Percentiles rank a stretch among this genome's conserved stretches.
phyloP scores from a whole-genome alignment of 2,329 filamentous ascomycete genomes.

The Exophiala phaeomuriformis region DNA sequence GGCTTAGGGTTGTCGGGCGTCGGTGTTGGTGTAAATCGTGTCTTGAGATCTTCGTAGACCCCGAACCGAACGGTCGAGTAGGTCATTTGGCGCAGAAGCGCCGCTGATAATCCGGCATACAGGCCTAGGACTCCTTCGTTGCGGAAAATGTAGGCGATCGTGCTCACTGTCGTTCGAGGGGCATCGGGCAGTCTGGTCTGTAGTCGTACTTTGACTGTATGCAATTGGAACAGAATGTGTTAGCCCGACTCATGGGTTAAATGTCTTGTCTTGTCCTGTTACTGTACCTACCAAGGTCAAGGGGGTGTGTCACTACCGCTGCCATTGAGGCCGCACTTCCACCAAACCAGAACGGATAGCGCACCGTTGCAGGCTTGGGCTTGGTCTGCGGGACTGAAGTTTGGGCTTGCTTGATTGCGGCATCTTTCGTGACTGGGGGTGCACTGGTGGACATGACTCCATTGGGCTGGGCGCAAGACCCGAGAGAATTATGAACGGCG shows the following conservation, averaged over 20 bases:
- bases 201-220: slow-evolving; percentile 66
- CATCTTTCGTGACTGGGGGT: slow-evolving; percentile 7
- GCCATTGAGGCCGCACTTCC: slow-evolving; percentile 90
- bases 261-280: too few relatives aligned
- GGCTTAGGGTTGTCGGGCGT: slow-evolving; percentile 35
- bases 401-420: slow-evolving; percentile 18
- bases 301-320: slow-evolving; percentile 82
- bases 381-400: slow-evolving; percentile 21
- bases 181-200: slow-evolving; percentile 73
- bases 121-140: slow-evolving; percentile 70
- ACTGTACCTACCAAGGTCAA: slow-evolving; percentile 69
- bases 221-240: slow-evolving; percentile 3
- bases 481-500: not conserved
- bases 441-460: slow-evolving; percentile 21
- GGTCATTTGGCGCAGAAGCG: slow-evolving; percentile 84
- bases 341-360: slow-evolving; percentile 91
- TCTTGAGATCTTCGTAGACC: slow-evolving; percentile 89
- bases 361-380: slow-evolving; percentile 30
- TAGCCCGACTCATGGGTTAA: too few relatives aligned
- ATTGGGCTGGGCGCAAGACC: slow-evolving; percentile 9
- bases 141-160: slow-evolving; percentile 72
- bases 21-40: slow-evolving; percentile 49
- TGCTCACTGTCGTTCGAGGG: slow-evolving; percentile 74
- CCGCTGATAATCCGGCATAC: slow-evolving; percentile 86
- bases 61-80: slow-evolving; percentile 96